These are phyloP conservation scores for Cystobasidium pallidum DNA, from an alignment of 1,284 basidiomycete species.

Conservation along the genomic window DNA sequence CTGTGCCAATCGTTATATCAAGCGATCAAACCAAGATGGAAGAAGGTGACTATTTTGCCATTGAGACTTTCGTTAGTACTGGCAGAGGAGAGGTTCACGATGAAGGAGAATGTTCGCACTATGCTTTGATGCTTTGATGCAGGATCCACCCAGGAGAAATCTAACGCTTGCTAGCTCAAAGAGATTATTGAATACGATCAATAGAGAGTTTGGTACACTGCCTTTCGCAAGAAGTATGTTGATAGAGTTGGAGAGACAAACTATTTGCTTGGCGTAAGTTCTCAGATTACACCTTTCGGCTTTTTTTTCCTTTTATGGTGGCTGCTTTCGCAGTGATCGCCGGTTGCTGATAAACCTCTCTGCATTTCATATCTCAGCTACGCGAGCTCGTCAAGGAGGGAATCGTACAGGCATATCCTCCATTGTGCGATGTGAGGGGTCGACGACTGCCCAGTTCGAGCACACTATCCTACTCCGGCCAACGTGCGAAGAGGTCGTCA, in stretches of 20 bases:
- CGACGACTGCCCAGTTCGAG: slow-evolving; percentile 95
- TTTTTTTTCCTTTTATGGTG: no score
- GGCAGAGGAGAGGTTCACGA: slow-evolving; percentile 93
- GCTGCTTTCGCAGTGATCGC: no score
- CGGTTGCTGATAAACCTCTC: neutral
- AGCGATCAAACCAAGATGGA: slow-evolving; percentile 95
- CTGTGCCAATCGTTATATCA: slow-evolving; percentile 80
- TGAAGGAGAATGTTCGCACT: slow-evolving; percentile 92
- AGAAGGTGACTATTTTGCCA: slow-evolving; percentile 98
- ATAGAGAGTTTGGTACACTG: slow-evolving; percentile 90
- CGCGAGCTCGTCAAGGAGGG: slow-evolving; percentile 87
- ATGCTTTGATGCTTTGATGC: slow-evolving; percentile 74
- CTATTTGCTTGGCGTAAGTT: slow-evolving; percentile 84
- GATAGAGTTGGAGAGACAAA: slow-evolving; percentile 92
- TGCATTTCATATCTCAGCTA: slow-evolving; percentile 63
- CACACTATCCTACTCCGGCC: slow-evolving; percentile 90
- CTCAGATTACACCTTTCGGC: no score
- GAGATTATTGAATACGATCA: slow-evolving; percentile 82
- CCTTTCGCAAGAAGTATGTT: slow-evolving; percentile 96
- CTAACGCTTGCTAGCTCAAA: slow-evolving; percentile 84
- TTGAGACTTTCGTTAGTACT: slow-evolving; percentile 97
- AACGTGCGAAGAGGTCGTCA: slow-evolving; percentile 89
- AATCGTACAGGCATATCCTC: slow-evolving; percentile 90
- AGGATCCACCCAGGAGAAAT: slow-evolving; percentile 70
- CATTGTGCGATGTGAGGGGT: slow-evolving; percentile 70